Conservation (phyloP, 2,329 filamentous ascomycete species). For the Fusarium equiseti region DNA sequence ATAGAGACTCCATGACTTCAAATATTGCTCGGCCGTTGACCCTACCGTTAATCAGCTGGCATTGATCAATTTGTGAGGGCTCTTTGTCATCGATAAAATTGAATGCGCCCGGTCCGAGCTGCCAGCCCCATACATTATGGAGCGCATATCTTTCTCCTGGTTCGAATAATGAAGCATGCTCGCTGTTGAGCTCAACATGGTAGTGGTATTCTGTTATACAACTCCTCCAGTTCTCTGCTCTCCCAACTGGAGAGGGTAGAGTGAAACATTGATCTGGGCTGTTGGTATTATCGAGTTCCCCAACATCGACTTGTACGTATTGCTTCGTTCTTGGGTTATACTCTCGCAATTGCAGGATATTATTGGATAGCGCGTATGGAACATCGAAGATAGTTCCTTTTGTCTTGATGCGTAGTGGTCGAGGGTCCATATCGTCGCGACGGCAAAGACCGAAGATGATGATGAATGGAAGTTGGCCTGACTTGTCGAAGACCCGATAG, state of each 20-base stretch:
- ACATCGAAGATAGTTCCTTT: background rate
- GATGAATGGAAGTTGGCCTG: background rate
- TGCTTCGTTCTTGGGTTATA: background rate
- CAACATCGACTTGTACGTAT: background rate
- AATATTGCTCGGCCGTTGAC: background rate
- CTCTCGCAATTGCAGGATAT: background rate
- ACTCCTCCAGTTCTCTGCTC: background rate
- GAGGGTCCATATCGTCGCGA: background rate
- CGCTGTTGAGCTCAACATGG: background rate
- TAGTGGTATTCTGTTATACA: background rate
- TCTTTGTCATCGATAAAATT: background rate
- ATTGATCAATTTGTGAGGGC: background rate
- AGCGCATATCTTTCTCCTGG: background rate
- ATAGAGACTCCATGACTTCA: background rate
- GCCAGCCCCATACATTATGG: background rate
- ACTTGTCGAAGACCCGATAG: background rate
- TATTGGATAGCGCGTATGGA: background rate
- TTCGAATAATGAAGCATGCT: background rate
- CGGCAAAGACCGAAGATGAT: background rate
- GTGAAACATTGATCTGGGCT: background rate
- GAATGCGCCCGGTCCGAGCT: background rate
- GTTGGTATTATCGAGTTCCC: background rate
- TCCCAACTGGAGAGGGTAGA: background rate
- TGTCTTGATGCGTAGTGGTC: background rate
- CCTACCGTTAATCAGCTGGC: background rate